Conservation (phyloP, 1,284 basidiomycete genomes). For the Cerioporus squamosus region DNA sequence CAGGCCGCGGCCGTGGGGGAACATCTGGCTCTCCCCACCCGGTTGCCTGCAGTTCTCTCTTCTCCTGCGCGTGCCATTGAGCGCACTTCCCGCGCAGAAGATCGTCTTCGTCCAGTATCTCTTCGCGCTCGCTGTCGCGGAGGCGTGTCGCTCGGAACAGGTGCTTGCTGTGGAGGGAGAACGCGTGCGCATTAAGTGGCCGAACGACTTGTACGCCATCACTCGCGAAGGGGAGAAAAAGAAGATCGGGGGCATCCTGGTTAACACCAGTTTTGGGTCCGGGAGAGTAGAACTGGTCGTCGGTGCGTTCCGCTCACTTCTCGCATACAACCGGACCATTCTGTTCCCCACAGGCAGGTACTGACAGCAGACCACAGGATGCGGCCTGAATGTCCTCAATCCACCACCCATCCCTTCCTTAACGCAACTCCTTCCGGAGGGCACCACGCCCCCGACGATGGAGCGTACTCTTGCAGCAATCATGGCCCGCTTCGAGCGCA, state of each 20-base stretch:
- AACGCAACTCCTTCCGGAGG: constrained; percentile 63
- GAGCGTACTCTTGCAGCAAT: constrained; percentile 82
- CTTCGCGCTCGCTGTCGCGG: constrained; percentile 87
- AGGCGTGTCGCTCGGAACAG: constrained; percentile 67
- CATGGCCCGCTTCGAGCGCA: constrained; percentile 76
- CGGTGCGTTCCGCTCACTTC: constrained; percentile 61
- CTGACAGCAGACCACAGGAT: constrained; percentile 68
- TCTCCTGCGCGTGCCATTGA: constrained; percentile 65
- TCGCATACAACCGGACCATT: too few species aligned
- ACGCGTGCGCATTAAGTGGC: constrained; percentile 91
- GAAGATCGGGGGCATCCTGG: constrained; percentile 91
- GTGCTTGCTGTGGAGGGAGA: constrained; percentile 58
- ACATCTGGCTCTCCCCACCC: constrained; percentile 91
- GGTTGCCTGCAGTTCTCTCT: constrained; percentile 92
- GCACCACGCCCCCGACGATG: constrained; percentile 50
- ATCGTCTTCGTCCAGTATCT: constrained; percentile 98
- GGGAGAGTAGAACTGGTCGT: constrained; percentile 80
- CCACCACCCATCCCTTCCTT: constrained; percentile 85
- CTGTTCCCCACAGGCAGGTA: too few species aligned
- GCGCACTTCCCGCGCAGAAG: constrained; percentile 61
- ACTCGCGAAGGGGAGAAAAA: constrained; percentile 54
- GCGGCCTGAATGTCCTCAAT: constrained; percentile 90
- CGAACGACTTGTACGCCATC: constrained; percentile 92
- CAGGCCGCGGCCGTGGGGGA: constrained; percentile 90
- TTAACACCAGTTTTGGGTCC: constrained; percentile 84